Evolutionary conservation across 2,329 filamentous ascomycete species (phyloP).

Genomic region (Coniochaeta prunicola): DNA sequence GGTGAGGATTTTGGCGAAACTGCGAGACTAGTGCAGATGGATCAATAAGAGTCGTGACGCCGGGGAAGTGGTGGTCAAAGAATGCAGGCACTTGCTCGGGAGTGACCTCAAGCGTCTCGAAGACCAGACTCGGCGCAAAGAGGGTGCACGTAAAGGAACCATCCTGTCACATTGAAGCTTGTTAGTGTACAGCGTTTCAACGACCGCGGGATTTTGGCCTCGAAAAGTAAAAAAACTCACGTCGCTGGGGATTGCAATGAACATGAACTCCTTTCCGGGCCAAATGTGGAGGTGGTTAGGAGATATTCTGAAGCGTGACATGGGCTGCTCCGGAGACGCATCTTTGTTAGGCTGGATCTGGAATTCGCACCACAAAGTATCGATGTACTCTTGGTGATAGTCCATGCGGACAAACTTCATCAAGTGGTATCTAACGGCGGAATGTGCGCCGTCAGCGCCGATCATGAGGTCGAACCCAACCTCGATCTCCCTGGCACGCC

Average conservation of each 20-base stretch:
- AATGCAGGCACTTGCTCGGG: slow-evolving; percentile 57
- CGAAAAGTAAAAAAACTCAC: slow-evolving; percentile 27
- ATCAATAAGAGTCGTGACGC: slow-evolving; percentile 67
- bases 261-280: slow-evolving; percentile 93
- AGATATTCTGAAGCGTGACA: slow-evolving; percentile 65
- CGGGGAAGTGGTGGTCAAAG: slow-evolving; percentile 81
- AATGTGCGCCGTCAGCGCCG: slow-evolving; percentile 92
- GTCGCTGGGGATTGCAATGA: slow-evolving; percentile 83
- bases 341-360: slow-evolving; percentile 54
- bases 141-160: slow-evolving; percentile 93
- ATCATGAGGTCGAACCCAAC: slow-evolving; percentile 88
- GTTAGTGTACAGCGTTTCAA: not conserved
- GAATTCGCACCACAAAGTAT: slow-evolving; percentile 97
- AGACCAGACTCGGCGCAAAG: slow-evolving; percentile 71
- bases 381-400: slow-evolving; percentile 91
- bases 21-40: slow-evolving; percentile 62
- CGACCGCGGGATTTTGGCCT: not conserved
- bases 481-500: slow-evolving; percentile 64
- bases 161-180: slow-evolving; percentile 43
- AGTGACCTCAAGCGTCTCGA: slow-evolving; percentile 57
- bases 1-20: slow-evolving; percentile 76
- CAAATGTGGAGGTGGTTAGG: slow-evolving; percentile 96
- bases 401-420: slow-evolving; percentile 93
- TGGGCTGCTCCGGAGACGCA: slow-evolving; percentile 17
- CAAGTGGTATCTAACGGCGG: slow-evolving; percentile 80